Percentiles rank a stretch among this genome's conserved stretches.
phyloP scores from a whole-genome alignment of 73 alveolate genomes.

The Paramecium primaurelia region DNA sequence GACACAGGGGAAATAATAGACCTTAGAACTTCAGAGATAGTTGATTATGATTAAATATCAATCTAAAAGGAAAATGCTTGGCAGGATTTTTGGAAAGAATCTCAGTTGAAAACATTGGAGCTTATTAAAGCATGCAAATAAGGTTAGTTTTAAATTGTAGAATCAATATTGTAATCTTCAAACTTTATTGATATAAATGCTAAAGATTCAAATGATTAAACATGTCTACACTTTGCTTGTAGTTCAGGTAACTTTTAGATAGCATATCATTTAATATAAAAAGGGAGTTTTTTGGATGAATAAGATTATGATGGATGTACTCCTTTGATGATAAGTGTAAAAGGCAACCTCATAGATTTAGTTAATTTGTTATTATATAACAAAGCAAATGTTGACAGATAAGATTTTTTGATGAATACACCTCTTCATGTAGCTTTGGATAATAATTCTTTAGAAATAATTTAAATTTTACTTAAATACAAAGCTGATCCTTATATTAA shows the following conservation, averaged over 20 bases:
- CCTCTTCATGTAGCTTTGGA: conserved; percentile 49
- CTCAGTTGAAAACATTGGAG: neutral
- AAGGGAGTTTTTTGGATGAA: neutral
- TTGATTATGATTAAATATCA: neutral
- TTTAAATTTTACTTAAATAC: neutral
- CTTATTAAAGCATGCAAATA: conserved; percentile 22
- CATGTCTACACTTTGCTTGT: conserved; percentile 44
- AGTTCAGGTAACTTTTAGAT: neutral
- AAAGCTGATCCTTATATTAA: conserved; percentile 5
- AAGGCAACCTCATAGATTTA: neutral
- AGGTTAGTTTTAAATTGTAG: neutral
- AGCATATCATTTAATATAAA: neutral
- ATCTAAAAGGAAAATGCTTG: conserved; percentile 8
- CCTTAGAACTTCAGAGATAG: neutral
- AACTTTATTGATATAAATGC: conserved; percentile 27
- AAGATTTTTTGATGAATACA: neutral
- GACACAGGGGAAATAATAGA: conserved; percentile 26
- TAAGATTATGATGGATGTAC: conserved; percentile 37
- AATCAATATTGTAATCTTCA: neutral
- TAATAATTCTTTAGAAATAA: neutral
- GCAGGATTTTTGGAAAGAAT: conserved; percentile 32
- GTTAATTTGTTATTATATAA: neutral
- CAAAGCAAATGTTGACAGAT: neutral
- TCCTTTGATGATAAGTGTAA: neutral
- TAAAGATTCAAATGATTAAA: neutral